phyloP scores from a whole-genome alignment of 169 alveolate genomes.

The Cryptosporidium ryanae region DNA sequence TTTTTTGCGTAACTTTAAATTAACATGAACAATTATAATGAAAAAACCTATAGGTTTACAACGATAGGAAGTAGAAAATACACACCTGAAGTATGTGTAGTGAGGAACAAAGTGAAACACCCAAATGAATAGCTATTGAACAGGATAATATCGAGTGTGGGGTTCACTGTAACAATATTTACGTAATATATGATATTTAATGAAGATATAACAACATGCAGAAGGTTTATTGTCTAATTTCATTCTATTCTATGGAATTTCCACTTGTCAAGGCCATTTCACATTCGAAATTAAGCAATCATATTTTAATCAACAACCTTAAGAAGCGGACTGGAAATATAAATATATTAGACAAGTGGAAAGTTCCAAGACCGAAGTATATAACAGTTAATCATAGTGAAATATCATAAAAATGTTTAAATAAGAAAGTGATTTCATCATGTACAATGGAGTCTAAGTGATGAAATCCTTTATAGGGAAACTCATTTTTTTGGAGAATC shows the following conservation, averaged over 20 bases:
- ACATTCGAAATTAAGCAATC: slow-evolving; percentile 83
- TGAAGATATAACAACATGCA: slow-evolving; percentile 87
- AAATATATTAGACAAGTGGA: slow-evolving; percentile 83
- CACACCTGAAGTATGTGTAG: slow-evolving; percentile 91
- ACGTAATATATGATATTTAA: slow-evolving; percentile 86
- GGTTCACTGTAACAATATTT: slow-evolving; percentile 85
- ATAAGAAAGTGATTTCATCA: slow-evolving; percentile 92
- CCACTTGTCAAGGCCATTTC: slow-evolving; percentile 88
- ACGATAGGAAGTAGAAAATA: slow-evolving; percentile 76
- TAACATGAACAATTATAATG: not conserved
- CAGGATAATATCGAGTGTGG: slow-evolving; percentile 84
- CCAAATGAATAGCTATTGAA: slow-evolving; percentile 89
- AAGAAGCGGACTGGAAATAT: slow-evolving; percentile 85
- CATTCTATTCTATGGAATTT: slow-evolving; percentile 91
- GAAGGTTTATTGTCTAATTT: slow-evolving; percentile 90
- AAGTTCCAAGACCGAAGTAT: slow-evolving; percentile 89
- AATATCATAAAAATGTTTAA: slow-evolving; percentile 83
- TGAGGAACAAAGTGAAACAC: slow-evolving; percentile 88
- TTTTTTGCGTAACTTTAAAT: not conserved
- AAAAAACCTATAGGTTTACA: not conserved
- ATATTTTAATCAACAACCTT: slow-evolving; percentile 80
- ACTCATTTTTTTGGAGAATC: slow-evolving; percentile 97
- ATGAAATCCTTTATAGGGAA: slow-evolving; percentile 97
- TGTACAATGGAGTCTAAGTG: slow-evolving; percentile 89
- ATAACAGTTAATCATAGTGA: slow-evolving; percentile 87